phyloP scores from a whole-genome alignment of 768 basidiomycete species.

The Rhodotorula babjevae region DNA sequence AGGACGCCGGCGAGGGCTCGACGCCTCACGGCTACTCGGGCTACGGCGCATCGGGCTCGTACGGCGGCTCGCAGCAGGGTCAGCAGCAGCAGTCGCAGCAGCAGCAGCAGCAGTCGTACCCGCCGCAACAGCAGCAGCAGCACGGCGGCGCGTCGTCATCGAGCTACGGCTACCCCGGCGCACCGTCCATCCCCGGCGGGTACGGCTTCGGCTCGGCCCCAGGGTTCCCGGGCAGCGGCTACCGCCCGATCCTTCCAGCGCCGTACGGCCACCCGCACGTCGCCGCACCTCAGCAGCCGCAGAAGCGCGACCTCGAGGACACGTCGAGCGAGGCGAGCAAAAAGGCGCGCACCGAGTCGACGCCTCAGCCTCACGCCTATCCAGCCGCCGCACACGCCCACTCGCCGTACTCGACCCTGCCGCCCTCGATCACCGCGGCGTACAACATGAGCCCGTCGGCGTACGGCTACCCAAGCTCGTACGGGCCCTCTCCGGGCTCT shows the following conservation, averaged over 20 bases:
- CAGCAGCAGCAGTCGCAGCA: not conserved
- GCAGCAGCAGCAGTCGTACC: not conserved
- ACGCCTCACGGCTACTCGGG: not conserved
- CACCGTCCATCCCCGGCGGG: not conserved
- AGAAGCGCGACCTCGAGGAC: conserved; percentile 23
- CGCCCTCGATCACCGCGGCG: not conserved
- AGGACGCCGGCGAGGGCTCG: conserved; percentile 19
- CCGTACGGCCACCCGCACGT: not conserved
- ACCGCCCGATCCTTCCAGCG: not conserved
- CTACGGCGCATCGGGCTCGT: not conserved
- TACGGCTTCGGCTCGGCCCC: conserved; percentile 2
- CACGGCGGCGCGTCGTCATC: not conserved
- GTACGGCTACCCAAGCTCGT: not conserved
- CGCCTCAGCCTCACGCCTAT: not conserved
- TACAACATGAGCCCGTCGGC: not conserved
- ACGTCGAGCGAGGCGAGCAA: conserved; percentile 7
- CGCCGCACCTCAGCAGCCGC: not conserved
- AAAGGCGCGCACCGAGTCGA: conserved; percentile 8
- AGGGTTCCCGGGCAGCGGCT: not conserved
- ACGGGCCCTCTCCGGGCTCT: not conserved
- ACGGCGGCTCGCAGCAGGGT: not conserved
- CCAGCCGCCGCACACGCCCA: not conserved
- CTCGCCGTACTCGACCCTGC: not conserved
- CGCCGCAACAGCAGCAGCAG: not conserved
- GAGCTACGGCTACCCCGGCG: not conserved